These are phyloP conservation scores for Wickerhamomyces queroliae DNA, from an alignment of 805 yeast genomes.

Conservation along the genomic window DNA sequence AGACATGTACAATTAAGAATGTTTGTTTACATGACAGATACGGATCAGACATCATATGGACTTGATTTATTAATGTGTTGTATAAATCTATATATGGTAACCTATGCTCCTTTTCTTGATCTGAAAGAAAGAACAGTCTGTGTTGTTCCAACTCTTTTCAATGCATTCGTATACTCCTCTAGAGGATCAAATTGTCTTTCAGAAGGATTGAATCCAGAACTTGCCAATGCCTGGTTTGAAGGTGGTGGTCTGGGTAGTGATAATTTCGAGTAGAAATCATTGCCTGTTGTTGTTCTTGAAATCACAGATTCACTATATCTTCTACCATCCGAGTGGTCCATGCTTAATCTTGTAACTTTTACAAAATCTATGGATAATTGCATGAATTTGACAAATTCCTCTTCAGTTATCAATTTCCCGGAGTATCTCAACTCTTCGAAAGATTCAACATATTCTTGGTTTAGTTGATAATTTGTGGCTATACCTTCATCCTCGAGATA, in stretches of 20 bases:
- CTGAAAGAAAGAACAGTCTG: background rate
- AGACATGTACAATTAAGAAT: slow-evolving; percentile 11
- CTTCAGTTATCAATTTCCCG: slow-evolving; percentile 50
- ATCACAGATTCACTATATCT: slow-evolving; percentile 4
- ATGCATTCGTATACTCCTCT: background rate
- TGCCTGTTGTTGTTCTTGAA: slow-evolving; percentile 7
- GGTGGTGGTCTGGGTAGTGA: background rate
- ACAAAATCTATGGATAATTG: slow-evolving; percentile 30
- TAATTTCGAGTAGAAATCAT: background rate
- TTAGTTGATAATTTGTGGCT: slow-evolving; percentile 12
- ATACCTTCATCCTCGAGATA: slow-evolving; percentile 24
- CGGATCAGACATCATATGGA: slow-evolving; percentile 12
- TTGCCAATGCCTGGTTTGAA: background rate
- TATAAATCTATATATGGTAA: too few relatives aligned
- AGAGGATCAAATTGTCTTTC: too few relatives aligned
- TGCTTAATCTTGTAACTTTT: slow-evolving; percentile 15
- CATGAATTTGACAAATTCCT: slow-evolving; percentile 57
- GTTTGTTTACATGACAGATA: slow-evolving; percentile 17
- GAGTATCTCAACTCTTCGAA: slow-evolving; percentile 72
- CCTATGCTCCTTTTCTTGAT: background rate
- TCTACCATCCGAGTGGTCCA: slow-evolving; percentile 2
- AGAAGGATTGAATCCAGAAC: background rate
- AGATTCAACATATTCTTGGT: slow-evolving; percentile 34
- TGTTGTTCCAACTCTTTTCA: background rate
- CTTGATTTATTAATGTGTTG: slow-evolving; percentile 5